phyloP scores from a whole-genome alignment of 495 filamentous ascomycete species.

The Hypoxylon fragiforme region DNA sequence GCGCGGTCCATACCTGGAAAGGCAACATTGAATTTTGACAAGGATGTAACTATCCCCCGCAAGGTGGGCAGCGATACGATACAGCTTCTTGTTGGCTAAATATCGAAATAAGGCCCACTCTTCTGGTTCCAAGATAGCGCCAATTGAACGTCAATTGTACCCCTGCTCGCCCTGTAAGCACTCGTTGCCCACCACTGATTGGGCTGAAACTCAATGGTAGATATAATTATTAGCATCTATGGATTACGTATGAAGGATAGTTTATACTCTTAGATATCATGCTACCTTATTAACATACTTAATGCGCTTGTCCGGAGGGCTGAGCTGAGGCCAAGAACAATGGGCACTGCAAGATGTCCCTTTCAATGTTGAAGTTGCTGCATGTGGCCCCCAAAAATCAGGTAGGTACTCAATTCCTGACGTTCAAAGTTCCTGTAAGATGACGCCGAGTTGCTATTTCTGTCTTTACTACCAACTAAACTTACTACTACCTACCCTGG shows the following conservation, averaged over 20 bases:
- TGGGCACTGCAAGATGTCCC: too few species aligned
- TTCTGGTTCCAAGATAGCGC: constrained; percentile 23
- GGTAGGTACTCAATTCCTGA: background rate
- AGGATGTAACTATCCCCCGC: constrained; percentile 21
- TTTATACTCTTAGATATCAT: too few species aligned
- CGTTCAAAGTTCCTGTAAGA: too few species aligned
- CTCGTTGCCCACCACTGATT: constrained; percentile 26
- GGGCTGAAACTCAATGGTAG: background rate
- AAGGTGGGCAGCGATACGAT: constrained; percentile 4
- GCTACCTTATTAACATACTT: too few species aligned
- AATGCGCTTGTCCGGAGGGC: too few species aligned
- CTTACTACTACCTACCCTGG: too few species aligned
- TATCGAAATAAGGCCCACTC: constrained; percentile 22
- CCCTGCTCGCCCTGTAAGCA: constrained; percentile 31
- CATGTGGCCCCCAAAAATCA: constrained; percentile 24
- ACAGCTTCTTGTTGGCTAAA: constrained; percentile 25
- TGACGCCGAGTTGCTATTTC: background rate
- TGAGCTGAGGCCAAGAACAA: constrained; percentile 34
- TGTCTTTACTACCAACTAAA: background rate
- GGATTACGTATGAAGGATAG: too few species aligned
- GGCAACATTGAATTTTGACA: background rate
- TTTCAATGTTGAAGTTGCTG: too few species aligned
- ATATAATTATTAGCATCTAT: constrained; percentile 1
- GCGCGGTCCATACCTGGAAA: background rate
- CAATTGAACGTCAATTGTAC: constrained; percentile 2